A percentile compares a stretch with the other conserved stretches of the same genome.
These are phyloP conservation scores for Tolypocladium album DNA, from an alignment of 2,329 filamentous ascomycete genomes.

Conservation along the genomic window DNA sequence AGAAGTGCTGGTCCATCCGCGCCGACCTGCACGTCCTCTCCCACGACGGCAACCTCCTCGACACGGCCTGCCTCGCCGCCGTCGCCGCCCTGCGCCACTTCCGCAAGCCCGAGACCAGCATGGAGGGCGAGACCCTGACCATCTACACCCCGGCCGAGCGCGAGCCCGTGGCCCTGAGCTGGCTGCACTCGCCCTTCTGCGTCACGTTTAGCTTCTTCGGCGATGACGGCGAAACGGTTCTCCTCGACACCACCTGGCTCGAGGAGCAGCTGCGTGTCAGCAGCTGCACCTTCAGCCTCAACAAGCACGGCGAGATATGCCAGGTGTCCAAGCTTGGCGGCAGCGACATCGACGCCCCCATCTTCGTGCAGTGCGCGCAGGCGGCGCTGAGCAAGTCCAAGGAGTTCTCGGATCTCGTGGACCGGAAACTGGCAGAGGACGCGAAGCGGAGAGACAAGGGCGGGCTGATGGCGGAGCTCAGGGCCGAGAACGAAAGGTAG, in stretches of 20 bases:
- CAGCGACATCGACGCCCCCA: slow-evolving; percentile 66
- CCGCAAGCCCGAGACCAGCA: slow-evolving; percentile 76
- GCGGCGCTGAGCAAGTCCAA: slow-evolving; percentile 70
- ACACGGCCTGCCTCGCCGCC: slow-evolving; percentile 76
- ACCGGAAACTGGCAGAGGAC: slow-evolving; percentile 65
- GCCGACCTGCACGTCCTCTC: slow-evolving; percentile 87
- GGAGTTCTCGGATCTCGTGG: slow-evolving; percentile 65
- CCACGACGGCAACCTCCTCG: slow-evolving; percentile 82
- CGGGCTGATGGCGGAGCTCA: slow-evolving; percentile 64
- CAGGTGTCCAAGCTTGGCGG: slow-evolving; percentile 88
- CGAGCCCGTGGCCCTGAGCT: slow-evolving; percentile 80
- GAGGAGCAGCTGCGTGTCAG: slow-evolving; percentile 69
- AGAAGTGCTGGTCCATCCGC: slow-evolving; percentile 84
- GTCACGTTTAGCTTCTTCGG: slow-evolving; percentile 81
- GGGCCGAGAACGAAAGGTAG: slow-evolving; percentile 71
- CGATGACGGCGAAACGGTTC: slow-evolving; percentile 53
- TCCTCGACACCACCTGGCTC: slow-evolving; percentile 61
- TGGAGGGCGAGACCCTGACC: slow-evolving; percentile 74
- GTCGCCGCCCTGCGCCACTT: slow-evolving; percentile 87
- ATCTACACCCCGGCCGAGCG: slow-evolving; percentile 78
- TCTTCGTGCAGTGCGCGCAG: slow-evolving; percentile 65
- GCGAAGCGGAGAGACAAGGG: slow-evolving; percentile 67
- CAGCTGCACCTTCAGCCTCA: slow-evolving; percentile 73
- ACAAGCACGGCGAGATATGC: slow-evolving; percentile 82
- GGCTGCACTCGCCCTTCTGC: slow-evolving; percentile 87